Evolutionary conservation across 495 filamentous ascomycete genomes (phyloP).

Genomic region (Entonaema liquescens): DNA sequence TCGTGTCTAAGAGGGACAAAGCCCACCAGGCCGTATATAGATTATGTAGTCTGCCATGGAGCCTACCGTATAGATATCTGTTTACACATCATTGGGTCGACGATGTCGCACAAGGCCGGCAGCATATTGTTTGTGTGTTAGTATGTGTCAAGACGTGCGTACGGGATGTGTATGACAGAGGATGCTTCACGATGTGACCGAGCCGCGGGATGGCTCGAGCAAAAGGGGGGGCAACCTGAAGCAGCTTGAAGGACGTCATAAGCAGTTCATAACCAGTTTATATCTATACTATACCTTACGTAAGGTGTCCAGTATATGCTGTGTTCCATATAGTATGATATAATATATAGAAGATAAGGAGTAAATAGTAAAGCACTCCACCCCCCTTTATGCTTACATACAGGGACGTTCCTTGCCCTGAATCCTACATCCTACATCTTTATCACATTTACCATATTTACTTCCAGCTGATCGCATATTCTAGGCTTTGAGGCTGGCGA

Average conservation of each 20-base stretch:
- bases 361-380: conserved; percentile 13
- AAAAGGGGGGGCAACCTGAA: not conserved
- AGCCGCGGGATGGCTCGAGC: conserved; percentile 1
- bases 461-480: not conserved
- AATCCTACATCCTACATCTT: not conserved
- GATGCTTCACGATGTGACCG: not conserved
- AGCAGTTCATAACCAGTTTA: not conserved
- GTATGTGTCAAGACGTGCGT: conserved; percentile 6
- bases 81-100: conserved; percentile 36
- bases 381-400: conserved; percentile 7
- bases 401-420: not conserved
- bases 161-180: not conserved
- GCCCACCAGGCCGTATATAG: conserved; percentile 23
- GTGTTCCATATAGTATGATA: not conserved
- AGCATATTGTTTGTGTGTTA: conserved; percentile 23
- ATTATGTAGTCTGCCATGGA: conserved; percentile 9
- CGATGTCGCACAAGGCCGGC: conserved; percentile 23
- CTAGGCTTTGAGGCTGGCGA: conserved; percentile 10
- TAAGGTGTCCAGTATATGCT: not conserved
- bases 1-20: conserved; percentile 17
- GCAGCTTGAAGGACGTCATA: not conserved
- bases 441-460: not conserved
- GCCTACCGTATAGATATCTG: conserved; percentile 34
- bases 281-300: not conserved
- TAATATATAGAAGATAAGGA: not conserved